Percentiles rank a stretch among this genome's conserved stretches.
Evolutionary conservation across 352 stramenopile genomes (phyloP).

Genomic region (Saprolegnia diclina): DNA sequence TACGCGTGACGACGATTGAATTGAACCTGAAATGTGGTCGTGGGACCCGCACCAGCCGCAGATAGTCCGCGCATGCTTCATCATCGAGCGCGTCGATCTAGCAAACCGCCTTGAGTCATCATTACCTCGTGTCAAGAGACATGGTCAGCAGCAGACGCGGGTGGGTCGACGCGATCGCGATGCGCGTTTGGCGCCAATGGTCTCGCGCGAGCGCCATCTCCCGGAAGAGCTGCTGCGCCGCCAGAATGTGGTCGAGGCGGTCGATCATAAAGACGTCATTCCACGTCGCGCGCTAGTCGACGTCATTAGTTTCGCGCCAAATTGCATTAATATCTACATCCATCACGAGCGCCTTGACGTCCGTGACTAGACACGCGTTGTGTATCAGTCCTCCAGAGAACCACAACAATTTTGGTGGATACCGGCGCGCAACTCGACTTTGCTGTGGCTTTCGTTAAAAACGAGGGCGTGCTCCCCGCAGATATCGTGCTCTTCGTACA

Average conservation of each 20-base stretch:
- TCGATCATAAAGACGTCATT: conserved; percentile 75
- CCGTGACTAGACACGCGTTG: conserved; percentile 37
- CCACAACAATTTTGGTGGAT: no score
- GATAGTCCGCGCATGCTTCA: conserved; percentile 75
- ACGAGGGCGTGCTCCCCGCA: conserved; percentile 38
- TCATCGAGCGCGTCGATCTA: conserved; percentile 77
- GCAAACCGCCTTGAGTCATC: no score
- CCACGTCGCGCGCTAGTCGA: conserved; percentile 61
- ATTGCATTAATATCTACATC: conserved; percentile 43
- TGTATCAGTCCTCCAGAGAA: background rate
- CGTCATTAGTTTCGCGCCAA: background rate
- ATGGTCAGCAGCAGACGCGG: conserved; percentile 61
- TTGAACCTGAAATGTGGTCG: conserved; percentile 65
- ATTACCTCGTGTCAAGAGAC: conserved; percentile 33
- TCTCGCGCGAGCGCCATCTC: conserved; percentile 59
- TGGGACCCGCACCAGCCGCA: conserved; percentile 71
- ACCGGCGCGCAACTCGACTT: conserved; percentile 55
- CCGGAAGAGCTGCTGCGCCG: conserved; percentile 50
- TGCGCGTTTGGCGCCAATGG: conserved; percentile 67
- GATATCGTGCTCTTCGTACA: conserved; percentile 79
- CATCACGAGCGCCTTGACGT: conserved; percentile 75
- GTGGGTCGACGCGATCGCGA: conserved; percentile 65
- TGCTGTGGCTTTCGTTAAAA: conserved; percentile 52
- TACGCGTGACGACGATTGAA: background rate
- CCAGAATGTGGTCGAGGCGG: conserved; percentile 54